Conservation (phyloP, 202 grass and related monocot genomes). For the Bolboschoenoplectus hybrid region DNA sequence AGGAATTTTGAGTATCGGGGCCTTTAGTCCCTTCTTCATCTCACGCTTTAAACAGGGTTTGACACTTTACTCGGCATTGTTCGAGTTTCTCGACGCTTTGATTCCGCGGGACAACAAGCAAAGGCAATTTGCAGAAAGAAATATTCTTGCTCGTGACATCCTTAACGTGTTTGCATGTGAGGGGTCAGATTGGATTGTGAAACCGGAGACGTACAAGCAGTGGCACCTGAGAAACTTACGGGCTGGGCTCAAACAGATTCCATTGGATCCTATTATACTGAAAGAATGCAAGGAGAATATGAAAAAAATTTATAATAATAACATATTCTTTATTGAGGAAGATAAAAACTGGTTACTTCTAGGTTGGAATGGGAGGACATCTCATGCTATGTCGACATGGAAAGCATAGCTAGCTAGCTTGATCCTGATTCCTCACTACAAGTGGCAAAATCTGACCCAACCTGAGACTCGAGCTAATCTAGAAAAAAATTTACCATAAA, state of each 20-base stretch:
- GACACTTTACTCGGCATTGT: background rate
- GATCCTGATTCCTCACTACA: background rate
- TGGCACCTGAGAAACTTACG: conserved; percentile 16
- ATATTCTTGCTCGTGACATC: background rate
- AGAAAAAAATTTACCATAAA: background rate
- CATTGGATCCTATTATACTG: background rate
- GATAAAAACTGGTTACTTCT: conserved; percentile 21
- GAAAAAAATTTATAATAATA: background rate
- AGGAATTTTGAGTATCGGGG: background rate
- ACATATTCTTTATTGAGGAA: conserved; percentile 5
- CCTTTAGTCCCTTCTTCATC: conserved; percentile 10
- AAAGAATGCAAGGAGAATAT: conserved; percentile 18
- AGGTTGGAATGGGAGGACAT: conserved; percentile 7
- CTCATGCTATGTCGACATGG: background rate
- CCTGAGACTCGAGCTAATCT: background rate
- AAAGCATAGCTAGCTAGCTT: background rate
- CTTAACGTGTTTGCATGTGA: conserved; percentile 26
- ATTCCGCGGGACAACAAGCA: background rate
- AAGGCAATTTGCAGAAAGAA: background rate
- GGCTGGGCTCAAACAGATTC: conserved; percentile 4
- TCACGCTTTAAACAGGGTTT: conserved; percentile 13
- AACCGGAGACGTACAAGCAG: conserved; percentile 13
- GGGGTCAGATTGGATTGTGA: conserved; percentile 11
- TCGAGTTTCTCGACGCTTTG: background rate
- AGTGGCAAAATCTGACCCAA: background rate